These are phyloP conservation scores for Phoma sp. DNA, from an alignment of 2,329 filamentous ascomycete genomes.

Conservation along the genomic window DNA sequence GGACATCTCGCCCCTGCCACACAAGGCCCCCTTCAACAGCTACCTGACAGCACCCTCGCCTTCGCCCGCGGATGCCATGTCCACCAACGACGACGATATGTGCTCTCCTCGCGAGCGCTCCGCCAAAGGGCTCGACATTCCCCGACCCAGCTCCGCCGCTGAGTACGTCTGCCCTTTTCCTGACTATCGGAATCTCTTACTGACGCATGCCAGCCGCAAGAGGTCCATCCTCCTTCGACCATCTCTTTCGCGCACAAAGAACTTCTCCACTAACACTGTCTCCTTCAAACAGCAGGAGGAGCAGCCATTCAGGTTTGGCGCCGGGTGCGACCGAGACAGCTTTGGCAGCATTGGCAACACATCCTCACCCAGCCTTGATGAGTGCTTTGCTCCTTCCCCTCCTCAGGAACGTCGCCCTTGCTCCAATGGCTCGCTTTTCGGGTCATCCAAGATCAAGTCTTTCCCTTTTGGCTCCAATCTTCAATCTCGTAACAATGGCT, in stretches of 20 bases:
- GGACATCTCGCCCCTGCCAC: conserved; percentile 89
- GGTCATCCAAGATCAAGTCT: conserved; percentile 68
- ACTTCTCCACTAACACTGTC: conserved; percentile 71
- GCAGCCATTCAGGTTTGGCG: conserved; percentile 77
- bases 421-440: conserved; percentile 58
- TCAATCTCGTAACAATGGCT: conserved; percentile 70
- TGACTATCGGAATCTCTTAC: conserved; percentile 6
- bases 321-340: conserved; percentile 49
- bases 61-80: conserved; percentile 61
- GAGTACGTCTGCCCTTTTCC: conserved; percentile 40
- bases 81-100: conserved; percentile 54
- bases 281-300: conserved; percentile 66
- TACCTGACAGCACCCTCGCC: conserved; percentile 69
- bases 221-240: conserved; percentile 68
- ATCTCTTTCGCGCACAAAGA: conserved; percentile 75
- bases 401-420: conserved; percentile 71
- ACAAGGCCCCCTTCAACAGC: conserved; percentile 71
- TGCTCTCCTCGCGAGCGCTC: conserved; percentile 43
- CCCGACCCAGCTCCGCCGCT: conserved; percentile 43
- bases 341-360: conserved; percentile 55
- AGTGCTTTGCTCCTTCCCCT: conserved; percentile 82
- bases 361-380: conserved; percentile 72
- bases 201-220: conserved; percentile 38
- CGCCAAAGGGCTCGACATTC: conserved; percentile 38
- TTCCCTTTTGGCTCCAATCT: conserved; percentile 63